A percentile compares a stretch with the other conserved stretches of the same genome.
These are phyloP conservation scores for Globisporangium orthogonon DNA, from an alignment of 352 stramenopile species.

Conservation along the genomic window DNA sequence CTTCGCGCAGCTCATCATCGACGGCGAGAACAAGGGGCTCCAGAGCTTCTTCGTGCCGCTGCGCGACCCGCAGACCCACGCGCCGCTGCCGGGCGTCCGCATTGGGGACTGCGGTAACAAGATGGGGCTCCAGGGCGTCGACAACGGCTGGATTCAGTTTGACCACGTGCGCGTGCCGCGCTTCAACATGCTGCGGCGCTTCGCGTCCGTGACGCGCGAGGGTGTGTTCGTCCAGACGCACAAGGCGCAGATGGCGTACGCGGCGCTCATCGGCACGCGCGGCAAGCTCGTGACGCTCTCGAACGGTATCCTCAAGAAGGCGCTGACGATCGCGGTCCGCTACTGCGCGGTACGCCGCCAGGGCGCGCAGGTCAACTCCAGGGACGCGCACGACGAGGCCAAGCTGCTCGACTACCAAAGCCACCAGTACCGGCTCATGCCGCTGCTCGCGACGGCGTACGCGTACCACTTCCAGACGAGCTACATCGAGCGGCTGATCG, in stretches of 20 bases:
- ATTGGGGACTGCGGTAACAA: constrained; percentile 69
- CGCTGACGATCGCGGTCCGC: constrained; percentile 89
- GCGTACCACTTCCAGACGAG: constrained; percentile 58
- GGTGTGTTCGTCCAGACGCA: constrained; percentile 59
- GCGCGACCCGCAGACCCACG: constrained; percentile 78
- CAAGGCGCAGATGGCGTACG: constrained; percentile 66
- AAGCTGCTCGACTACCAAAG: constrained; percentile 95
- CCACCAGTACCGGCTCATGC: constrained; percentile 94
- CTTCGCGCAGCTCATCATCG: constrained; percentile 90
- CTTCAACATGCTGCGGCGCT: constrained; percentile 71
- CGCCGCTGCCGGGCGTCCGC: constrained; percentile 36
- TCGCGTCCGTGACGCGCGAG: constrained; percentile 53
- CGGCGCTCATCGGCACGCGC: constrained; percentile 65
- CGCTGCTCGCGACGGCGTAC: constrained; percentile 88
- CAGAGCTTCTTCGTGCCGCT: constrained; percentile 96
- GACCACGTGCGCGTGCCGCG: constrained; percentile 67
- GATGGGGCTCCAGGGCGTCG: constrained; percentile 67
- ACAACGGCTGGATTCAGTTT: constrained; percentile 78
- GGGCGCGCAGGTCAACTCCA: constrained; percentile 53
- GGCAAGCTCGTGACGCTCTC: constrained; percentile 72
- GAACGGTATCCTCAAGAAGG: constrained; percentile 84
- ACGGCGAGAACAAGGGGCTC: constrained; percentile 79
- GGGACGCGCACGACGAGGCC: constrained; percentile 52
- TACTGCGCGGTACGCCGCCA: constrained; percentile 93
- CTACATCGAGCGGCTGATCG: constrained; percentile 72